Evolutionary conservation across 139 green algal species (phyloP).

Genomic region (Nannochloris sp.): DNA sequence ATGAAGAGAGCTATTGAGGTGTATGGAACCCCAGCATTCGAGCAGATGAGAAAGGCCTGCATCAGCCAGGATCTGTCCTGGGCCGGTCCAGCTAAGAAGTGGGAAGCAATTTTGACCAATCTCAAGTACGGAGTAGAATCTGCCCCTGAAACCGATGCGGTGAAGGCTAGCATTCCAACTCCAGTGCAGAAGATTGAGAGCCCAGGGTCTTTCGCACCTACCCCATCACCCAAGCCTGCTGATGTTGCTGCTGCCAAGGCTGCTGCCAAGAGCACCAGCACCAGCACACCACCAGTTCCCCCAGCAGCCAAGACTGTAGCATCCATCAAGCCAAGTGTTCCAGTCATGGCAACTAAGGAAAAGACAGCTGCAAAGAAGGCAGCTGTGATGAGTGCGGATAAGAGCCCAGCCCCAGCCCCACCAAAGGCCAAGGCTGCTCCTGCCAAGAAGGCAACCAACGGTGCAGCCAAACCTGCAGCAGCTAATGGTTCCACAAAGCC

Average conservation of each 20-base stretch:
- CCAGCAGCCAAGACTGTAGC: slow-evolving; percentile 3
- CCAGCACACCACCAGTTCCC: background rate
- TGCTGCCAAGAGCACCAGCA: background rate
- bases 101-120: slow-evolving; percentile 72
- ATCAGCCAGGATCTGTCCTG: slow-evolving; percentile 94
- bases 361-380: slow-evolving; percentile 2
- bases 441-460: background rate
- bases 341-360: background rate
- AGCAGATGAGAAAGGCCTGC: slow-evolving; percentile 76
- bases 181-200: slow-evolving; percentile 17
- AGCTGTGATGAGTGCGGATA: background rate
- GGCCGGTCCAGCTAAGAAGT: slow-evolving; percentile 84
- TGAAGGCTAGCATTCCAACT: slow-evolving; percentile 26
- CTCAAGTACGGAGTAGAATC: slow-evolving; percentile 24
- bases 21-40: slow-evolving; percentile 67
- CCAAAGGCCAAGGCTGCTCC: slow-evolving; percentile 10
- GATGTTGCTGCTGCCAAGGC: slow-evolving; percentile 9
- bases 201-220: background rate
- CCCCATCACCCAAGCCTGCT: slow-evolving; percentile 5
- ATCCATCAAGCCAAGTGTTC: background rate
- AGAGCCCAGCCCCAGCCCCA: background rate
- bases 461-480: background rate
- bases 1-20: slow-evolving; percentile 41
- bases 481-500: background rate
- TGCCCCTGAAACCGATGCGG: slow-evolving; percentile 15